phyloP scores from a whole-genome alignment of 2,329 filamentous ascomycete genomes.

The Trichoderma asperellum region DNA sequence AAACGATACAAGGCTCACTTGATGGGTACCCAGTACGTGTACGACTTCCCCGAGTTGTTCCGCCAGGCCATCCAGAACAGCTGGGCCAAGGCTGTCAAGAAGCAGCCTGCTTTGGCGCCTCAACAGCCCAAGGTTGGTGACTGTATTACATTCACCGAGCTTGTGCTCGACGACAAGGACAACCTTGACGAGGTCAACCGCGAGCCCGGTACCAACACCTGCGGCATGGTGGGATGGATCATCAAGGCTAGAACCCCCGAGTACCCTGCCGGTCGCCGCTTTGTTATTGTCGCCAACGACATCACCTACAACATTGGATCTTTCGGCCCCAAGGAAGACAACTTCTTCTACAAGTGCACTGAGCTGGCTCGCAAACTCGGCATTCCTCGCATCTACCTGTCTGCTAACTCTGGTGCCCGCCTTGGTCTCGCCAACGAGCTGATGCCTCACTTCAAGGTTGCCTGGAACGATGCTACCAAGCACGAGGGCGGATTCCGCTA shows the following conservation, averaged over 20 bases:
- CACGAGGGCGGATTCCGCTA: constrained; percentile 95
- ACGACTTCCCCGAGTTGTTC: constrained; percentile 99
- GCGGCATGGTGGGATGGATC: constrained; percentile 98
- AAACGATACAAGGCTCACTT: constrained; percentile 99
- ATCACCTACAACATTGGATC: constrained; percentile 99
- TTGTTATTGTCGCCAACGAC: constrained; percentile 97
- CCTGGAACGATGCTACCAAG: constrained; percentile 84
- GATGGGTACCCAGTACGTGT: constrained; percentile 99
- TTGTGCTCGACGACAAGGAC: constrained; percentile 93
- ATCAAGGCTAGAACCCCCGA: constrained; percentile 94
- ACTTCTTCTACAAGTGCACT: constrained; percentile 99
- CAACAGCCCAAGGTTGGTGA: constrained; percentile 85
- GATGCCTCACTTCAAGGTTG: constrained; percentile 95
- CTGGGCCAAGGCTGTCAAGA: constrained; percentile 77
- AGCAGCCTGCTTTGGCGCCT: constrained; percentile 72
- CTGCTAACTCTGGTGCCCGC: constrained; percentile 97
- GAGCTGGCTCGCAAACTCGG: constrained; percentile 92
- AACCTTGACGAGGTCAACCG: constrained; percentile 91
- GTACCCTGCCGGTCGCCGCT: constrained; percentile 88
- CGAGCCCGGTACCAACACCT: constrained; percentile 91
- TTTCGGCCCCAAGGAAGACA: constrained; percentile 94
- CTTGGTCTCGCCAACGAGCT: constrained; percentile 96
- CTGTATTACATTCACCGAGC: constrained; percentile 90
- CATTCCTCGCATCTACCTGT: constrained; percentile 95
- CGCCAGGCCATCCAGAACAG: constrained; percentile 95